Evolutionary conservation across 2,329 filamentous ascomycete genomes (phyloP).

Genomic region (Fusarium guadeloupense): DNA sequence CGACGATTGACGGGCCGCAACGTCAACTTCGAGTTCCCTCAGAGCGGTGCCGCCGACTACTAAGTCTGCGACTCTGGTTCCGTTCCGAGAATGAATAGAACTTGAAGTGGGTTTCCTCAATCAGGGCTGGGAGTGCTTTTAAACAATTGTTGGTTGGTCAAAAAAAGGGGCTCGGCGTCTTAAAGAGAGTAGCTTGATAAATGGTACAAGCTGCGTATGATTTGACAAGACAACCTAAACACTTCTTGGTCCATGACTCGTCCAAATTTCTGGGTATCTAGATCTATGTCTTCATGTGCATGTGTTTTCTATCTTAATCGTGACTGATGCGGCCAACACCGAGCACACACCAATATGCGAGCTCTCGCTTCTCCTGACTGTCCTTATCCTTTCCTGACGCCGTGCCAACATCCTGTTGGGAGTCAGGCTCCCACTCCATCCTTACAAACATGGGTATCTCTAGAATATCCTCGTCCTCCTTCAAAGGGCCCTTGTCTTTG

Average conservation of each 20-base stretch:
- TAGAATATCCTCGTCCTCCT: conserved; percentile 70
- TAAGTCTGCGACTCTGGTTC: conserved; percentile 60
- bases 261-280: conserved; percentile 55
- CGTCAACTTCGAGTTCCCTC: conserved; percentile 98
- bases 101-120: conserved; percentile 17
- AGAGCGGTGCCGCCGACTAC: conserved; percentile 80
- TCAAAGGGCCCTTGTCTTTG: conserved; percentile 58
- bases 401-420: conserved; percentile 70
- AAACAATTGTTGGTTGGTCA: conserved; percentile 50
- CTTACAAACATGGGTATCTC: conserved; percentile 96
- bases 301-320: conserved; percentile 44
- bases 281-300: conserved; percentile 38
- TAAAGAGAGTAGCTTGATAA: conserved; percentile 60
- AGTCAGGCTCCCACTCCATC: conserved; percentile 86
- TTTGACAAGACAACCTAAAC: conserved; percentile 48
- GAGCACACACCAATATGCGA: conserved; percentile 95
- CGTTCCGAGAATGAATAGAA: conserved; percentile 31
- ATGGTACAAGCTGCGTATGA: conserved; percentile 57
- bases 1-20: conserved; percentile 94
- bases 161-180: conserved; percentile 60
- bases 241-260: conserved; percentile 44
- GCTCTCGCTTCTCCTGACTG: conserved; percentile 80
- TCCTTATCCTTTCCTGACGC: conserved; percentile 64
- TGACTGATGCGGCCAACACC: conserved; percentile 82
- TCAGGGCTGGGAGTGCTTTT: conserved; percentile 48